Evolutionary conservation across 202 grass and related monocot species (phyloP).

Genomic region (Brachypodium distachyon): DNA sequence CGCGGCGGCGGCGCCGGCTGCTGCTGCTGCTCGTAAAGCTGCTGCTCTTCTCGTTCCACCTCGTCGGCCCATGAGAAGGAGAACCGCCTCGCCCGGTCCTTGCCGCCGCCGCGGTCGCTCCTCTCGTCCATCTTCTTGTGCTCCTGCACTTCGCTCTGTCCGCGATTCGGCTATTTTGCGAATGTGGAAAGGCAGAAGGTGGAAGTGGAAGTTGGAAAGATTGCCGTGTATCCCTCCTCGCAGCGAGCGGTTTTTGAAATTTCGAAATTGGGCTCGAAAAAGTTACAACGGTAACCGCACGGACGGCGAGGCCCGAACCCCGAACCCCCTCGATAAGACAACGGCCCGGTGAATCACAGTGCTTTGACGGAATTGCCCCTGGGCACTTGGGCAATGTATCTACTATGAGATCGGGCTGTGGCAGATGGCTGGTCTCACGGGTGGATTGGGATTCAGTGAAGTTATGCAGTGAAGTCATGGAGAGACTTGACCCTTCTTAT

Average conservation of each 20-base stretch:
- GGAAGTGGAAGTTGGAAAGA: neutral
- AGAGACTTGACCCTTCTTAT: too few species aligned
- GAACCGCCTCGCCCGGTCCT: neutral
- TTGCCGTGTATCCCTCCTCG: too few species aligned
- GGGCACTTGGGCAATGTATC: neutral
- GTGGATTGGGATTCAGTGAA: too few species aligned
- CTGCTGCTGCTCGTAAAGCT: neutral
- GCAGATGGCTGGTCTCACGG: too few species aligned
- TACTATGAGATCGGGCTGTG: too few species aligned
- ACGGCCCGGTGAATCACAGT: neutral
- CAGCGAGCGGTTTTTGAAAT: neutral
- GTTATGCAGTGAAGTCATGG: too few species aligned
- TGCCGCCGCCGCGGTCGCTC: too few species aligned
- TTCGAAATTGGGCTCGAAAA: neutral
- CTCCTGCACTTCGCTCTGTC: neutral
- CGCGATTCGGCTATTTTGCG: neutral
- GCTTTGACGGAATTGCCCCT: neutral
- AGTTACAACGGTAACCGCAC: neutral
- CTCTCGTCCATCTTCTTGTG: neutral
- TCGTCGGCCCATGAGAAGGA: conserved; percentile 76
- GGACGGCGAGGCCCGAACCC: neutral
- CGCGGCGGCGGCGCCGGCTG: neutral
- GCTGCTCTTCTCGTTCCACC: conserved; percentile 54
- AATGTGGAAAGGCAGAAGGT: too few species aligned
- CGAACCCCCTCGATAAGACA: neutral